Evolutionary conservation across 2,329 filamentous ascomycete genomes (phyloP), one percentile per base, ranked within the genome.

Genomic region (Alternaria atra): DNA sequence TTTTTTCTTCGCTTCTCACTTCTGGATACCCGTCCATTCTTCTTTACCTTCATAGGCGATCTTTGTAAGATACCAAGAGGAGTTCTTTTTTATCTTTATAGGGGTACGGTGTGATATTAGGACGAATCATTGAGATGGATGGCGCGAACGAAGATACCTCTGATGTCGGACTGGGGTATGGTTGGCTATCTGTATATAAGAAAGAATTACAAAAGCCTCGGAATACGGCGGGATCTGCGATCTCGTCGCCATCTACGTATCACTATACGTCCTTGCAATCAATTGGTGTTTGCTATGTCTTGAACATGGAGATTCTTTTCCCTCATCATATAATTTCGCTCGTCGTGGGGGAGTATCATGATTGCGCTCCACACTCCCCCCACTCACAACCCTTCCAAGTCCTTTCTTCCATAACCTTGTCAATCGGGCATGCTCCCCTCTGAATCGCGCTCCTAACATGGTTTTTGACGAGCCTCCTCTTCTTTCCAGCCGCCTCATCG

Each of bases 11-110:
- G 25, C 48, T 67, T 66, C 60, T 58, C 52, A 58, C 58, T 61
- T 69, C 55, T 60, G 62, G 60, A 65, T 65, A 65, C 53, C 63
- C 56, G 46, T 63, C 63, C 60, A 58, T 58, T 52, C 50, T 43
- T 50, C 46, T 48, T 43, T 32, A 58, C 30, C 44, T 50, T 46
- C 48, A 44, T 42, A 37, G 52, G 46, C 51, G 34, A 52, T 53
- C 47, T 55, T 50, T 63, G 52, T 55, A 63, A 39, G 40, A 60
- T 65, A 60, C n/a, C 52, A 55, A 40, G 17, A 30, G 48, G 34
- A 30, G 29, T 59, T 60, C 29, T 10, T 30, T 39, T 60, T 25
- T 10, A 20, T 51, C 46, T 52, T 50, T 57, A 35, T 6, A 42
- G 42, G 44, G 52, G 30, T 27, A 37, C 17, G 58, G 58, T 58